These are phyloP conservation scores for Cystobasidium ongulense DNA, from an alignment of 768 basidiomycete genomes.

Conservation along the genomic window DNA sequence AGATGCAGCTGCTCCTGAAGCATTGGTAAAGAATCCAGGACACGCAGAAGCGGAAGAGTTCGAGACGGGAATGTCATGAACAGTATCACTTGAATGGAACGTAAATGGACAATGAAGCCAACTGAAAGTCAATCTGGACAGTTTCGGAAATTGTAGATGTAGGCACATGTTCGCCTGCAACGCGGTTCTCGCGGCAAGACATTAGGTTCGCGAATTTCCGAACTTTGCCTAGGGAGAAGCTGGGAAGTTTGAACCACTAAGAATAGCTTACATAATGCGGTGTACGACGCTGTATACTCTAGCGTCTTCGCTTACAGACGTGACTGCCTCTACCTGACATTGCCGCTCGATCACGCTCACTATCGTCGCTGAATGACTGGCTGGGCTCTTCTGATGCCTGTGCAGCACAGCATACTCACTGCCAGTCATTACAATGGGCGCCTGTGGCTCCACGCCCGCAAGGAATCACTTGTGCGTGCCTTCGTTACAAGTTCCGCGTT, in stretches of 20 bases:
- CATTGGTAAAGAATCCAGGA: slow-evolving; percentile 6
- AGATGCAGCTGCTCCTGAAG: background rate
- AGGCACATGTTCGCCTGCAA: no score
- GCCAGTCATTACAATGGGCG: background rate
- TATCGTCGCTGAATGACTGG: background rate
- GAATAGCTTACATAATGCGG: no score
- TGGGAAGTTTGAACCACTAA: no score
- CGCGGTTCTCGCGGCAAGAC: no score
- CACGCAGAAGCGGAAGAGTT: slow-evolving; percentile 22
- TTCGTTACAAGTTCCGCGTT: background rate
- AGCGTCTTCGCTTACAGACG: background rate
- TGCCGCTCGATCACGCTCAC: background rate
- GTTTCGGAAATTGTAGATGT: background rate
- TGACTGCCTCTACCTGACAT: background rate
- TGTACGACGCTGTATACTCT: no score
- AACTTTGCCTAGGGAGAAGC: no score
- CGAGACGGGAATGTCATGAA: slow-evolving; percentile 24
- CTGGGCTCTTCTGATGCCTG: background rate
- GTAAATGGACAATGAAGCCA: background rate
- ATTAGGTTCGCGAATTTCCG: no score
- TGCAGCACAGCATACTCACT: background rate
- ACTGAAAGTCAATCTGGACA: background rate
- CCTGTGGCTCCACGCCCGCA: slow-evolving; percentile 4
- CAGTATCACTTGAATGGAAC: background rate
- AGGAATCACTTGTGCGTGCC: background rate